Evolutionary conservation across 169 alveolate species (phyloP).

Genomic region (Hammondia hammondi): DNA sequence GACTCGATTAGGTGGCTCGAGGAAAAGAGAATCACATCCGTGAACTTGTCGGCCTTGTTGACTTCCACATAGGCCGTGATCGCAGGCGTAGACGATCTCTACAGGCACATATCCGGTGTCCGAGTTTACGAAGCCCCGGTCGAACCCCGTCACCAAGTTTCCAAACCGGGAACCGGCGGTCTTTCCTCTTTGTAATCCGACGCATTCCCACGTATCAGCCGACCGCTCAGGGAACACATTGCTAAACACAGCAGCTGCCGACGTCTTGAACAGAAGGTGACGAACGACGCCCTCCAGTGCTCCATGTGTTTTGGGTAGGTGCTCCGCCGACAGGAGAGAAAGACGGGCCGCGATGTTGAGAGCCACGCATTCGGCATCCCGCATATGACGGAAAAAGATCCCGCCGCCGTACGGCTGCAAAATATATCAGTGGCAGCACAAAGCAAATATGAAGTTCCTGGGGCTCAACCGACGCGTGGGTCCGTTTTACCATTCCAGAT

Average conservation of each 20-base stretch:
- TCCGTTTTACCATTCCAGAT: no score
- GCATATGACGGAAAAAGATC: conserved; percentile 9
- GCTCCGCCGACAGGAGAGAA: neutral
- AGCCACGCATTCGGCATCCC: conserved; percentile 26
- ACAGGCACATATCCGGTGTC: no score
- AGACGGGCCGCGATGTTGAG: neutral
- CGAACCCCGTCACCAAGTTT: no score
- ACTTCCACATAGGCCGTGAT: no score
- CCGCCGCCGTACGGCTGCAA: conserved; percentile 27
- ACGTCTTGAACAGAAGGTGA: neutral
- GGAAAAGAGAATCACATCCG: no score
- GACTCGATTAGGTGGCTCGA: no score
- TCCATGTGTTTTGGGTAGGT: conserved; percentile 1
- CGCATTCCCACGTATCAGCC: neutral
- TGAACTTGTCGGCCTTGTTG: no score
- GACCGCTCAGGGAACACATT: neutral
- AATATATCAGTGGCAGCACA: neutral
- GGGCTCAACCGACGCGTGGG: no score
- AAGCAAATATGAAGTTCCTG: no score
- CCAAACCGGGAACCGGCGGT: neutral
- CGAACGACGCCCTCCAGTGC: conserved; percentile 4
- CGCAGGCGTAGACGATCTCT: no score
- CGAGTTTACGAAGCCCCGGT: no score
- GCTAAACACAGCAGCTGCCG: neutral
- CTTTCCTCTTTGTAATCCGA: neutral